Conservation (phyloP, 805 yeast species). For the Nakazawaea pomicola region DNA sequence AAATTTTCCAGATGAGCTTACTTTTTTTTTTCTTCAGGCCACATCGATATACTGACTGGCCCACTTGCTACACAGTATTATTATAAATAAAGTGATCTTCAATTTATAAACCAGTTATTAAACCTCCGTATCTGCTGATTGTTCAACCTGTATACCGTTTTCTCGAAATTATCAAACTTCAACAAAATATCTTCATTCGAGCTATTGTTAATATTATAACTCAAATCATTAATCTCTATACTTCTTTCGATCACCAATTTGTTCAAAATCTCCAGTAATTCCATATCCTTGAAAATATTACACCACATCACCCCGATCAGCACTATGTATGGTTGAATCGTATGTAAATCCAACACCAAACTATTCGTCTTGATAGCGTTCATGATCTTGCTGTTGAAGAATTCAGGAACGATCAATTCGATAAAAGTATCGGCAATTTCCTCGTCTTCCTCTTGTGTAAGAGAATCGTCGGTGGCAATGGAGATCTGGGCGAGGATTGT, state of each 20-base stretch:
- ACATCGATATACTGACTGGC: not conserved
- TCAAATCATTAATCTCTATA: constrained; percentile 66
- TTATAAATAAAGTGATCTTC: not conserved
- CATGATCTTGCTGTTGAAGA: constrained; percentile 56
- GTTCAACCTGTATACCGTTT: constrained; percentile 38
- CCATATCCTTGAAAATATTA: constrained; percentile 59
- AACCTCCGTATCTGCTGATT: constrained; percentile 10
- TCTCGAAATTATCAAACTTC: constrained; percentile 76
- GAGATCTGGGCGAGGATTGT: constrained; percentile 58
- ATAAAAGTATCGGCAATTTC: constrained; percentile 45
- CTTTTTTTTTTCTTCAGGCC: not conserved
- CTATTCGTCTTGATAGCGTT: constrained; percentile 82
- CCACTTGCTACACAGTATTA: not conserved
- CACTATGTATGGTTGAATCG: constrained; percentile 64
- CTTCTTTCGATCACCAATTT: constrained; percentile 61
- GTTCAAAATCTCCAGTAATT: constrained; percentile 41
- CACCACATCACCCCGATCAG: constrained; percentile 75
- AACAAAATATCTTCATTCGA: constrained; percentile 40
- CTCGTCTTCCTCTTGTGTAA: constrained; percentile 26
- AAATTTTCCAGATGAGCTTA: not conserved
- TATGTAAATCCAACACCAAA: constrained; percentile 57
- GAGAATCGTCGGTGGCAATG: constrained; percentile 24
- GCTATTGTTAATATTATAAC: constrained; percentile 38
- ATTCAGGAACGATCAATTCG: constrained; percentile 66
- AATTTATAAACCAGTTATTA: constrained; percentile 8